These are phyloP conservation scores for Aspergillus calidoustus DNA, from an alignment of 2,329 filamentous ascomycete species.

Conservation along the genomic window DNA sequence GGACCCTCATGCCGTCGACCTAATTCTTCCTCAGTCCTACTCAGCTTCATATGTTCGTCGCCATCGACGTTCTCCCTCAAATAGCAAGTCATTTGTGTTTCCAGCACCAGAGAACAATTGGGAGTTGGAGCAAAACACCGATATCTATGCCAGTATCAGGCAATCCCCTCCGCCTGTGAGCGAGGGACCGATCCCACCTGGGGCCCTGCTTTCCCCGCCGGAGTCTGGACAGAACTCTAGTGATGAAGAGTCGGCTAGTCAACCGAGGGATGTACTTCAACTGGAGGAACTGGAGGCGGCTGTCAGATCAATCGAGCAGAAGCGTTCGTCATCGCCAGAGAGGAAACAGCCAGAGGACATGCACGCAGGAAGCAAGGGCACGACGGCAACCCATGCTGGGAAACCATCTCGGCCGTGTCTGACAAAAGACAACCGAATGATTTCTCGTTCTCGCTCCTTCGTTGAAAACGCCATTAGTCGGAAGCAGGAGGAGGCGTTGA, in stretches of 20 bases:
- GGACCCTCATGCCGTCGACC: conserved; percentile 38
- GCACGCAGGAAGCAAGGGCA: conserved; percentile 37
- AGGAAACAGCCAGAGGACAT: conserved; percentile 26
- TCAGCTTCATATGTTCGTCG: conserved; percentile 65
- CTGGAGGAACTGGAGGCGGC: conserved; percentile 77
- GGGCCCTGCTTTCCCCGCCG: conserved; percentile 87
- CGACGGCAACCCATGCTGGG: conserved; percentile 25
- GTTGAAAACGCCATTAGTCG: conserved; percentile 60
- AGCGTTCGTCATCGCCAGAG: conserved; percentile 36
- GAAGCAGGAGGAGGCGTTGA: conserved; percentile 47
- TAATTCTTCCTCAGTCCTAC: conserved; percentile 58
- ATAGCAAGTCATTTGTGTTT: conserved; percentile 40
- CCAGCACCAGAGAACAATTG: conserved; percentile 34
- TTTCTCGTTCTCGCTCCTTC: conserved; percentile 64
- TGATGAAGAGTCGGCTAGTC: conserved; percentile 67
- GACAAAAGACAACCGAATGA: conserved; percentile 62
- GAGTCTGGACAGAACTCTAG: conserved; percentile 81
- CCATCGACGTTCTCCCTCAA: conserved; percentile 63
- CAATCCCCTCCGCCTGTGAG: conserved; percentile 84
- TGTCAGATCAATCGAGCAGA: conserved; percentile 73
- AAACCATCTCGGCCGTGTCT: conserved; percentile 46
- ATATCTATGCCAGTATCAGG: conserved; percentile 66
- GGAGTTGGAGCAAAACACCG: conserved; percentile 31
- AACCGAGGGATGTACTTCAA: conserved; percentile 50
- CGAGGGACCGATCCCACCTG: conserved; percentile 76